Evolutionary conservation across 2,329 filamentous ascomycete species (phyloP).

Genomic region (Hysterium pulicare): DNA sequence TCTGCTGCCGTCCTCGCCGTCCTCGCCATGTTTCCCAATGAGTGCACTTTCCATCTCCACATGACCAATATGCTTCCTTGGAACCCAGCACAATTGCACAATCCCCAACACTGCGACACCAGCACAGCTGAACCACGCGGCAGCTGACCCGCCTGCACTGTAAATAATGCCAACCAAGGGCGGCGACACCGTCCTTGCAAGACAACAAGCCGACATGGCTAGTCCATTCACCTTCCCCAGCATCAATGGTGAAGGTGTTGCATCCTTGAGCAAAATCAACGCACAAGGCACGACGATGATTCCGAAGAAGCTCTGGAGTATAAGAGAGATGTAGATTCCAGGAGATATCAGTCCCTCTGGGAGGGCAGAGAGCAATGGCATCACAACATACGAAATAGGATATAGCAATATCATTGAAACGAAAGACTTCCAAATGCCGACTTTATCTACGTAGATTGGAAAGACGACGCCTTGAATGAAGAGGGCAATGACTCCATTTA

Average conservation of each 20-base stretch:
- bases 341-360: slow-evolving; percentile 52
- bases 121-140: slow-evolving; percentile 60
- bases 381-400: slow-evolving; percentile 64
- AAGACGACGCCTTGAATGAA: slow-evolving; percentile 72
- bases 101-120: slow-evolving; percentile 55
- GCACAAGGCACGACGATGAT: slow-evolving; percentile 67
- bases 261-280: slow-evolving; percentile 73
- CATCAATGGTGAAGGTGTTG: slow-evolving; percentile 59
- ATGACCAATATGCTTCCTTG: slow-evolving; percentile 42
- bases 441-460: slow-evolving; percentile 58
- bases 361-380: slow-evolving; percentile 63
- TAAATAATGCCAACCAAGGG: slow-evolving; percentile 67
- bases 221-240: slow-evolving; percentile 70
- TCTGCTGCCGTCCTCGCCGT: no score
- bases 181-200: slow-evolving; percentile 67
- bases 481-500: slow-evolving; percentile 69
- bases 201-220: slow-evolving; percentile 61
- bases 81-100: slow-evolving; percentile 55
- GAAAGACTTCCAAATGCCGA: slow-evolving; percentile 68
- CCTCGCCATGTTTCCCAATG: no score
- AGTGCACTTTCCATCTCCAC: slow-evolving; percentile 11
- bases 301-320: slow-evolving; percentile 64
- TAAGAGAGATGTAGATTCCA: slow-evolving; percentile 62
- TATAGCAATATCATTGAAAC: slow-evolving; percentile 63
- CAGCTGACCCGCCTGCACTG: slow-evolving; percentile 56